These are phyloP conservation scores for Priceomyces carsonii DNA, from an alignment of 805 yeast genomes.

Conservation along the genomic window DNA sequence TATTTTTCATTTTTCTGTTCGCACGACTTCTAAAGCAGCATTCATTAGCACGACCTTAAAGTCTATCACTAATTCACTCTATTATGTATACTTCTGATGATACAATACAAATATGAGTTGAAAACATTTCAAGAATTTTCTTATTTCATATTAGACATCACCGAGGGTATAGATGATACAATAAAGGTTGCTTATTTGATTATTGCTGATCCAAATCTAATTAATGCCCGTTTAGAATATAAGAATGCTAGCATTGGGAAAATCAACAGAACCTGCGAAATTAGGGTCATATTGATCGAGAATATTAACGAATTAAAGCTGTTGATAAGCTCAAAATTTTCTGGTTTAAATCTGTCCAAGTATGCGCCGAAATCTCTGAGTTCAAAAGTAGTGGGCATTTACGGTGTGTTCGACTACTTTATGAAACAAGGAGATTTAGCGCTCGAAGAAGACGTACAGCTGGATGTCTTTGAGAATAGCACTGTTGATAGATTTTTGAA, in stretches of 20 bases:
- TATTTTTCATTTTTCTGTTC: conserved; percentile 3
- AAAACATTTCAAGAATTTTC: conserved; percentile 10
- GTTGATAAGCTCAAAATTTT: not conserved
- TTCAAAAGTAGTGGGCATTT: conserved; percentile 9
- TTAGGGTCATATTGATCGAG: not conserved
- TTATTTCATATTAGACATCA: not conserved
- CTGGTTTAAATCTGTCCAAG: not conserved
- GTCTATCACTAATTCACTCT: not conserved
- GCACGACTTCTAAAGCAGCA: conserved; percentile 1
- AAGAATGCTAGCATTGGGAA: not conserved
- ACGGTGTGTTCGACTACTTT: conserved; percentile 9
- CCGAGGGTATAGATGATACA: not conserved
- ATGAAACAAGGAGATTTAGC: conserved; percentile 1
- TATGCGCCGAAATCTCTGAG: not conserved
- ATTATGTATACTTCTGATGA: conserved; percentile 6
- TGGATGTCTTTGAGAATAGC: not conserved
- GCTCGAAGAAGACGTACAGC: not conserved
- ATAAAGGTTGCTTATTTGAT: conserved; percentile 7
- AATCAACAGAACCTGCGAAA: not conserved
- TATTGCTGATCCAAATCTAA: conserved; percentile 7
- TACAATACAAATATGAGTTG: conserved; percentile 9
- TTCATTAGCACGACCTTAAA: not conserved
- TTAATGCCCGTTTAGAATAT: not conserved
- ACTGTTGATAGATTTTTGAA: no score
- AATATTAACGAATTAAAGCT: not conserved